Base-by-base conservation (phyloP, 352 stramenopile species). In the Phytophthora meadii region DNA sequence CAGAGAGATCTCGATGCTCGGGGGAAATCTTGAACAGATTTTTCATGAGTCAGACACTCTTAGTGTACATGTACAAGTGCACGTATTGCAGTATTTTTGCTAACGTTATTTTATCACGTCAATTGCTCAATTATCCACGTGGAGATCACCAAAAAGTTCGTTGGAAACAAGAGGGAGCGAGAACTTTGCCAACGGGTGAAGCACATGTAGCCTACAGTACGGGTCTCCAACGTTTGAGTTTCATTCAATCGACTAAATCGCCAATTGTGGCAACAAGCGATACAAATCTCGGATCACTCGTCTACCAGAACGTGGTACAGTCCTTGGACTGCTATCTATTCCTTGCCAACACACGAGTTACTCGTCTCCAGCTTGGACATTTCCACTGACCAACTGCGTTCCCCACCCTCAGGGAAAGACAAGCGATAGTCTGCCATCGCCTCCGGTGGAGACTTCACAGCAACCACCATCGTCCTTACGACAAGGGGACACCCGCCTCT, bases 401-500 rank as follows among this genome's bases (percentile, higher is more conserved):
- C 24, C 52, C 24, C 32, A 59, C 48, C 25, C 39, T 50, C 7
- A 28, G 25, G 27, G 52, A 52, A 57, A 58, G 47, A 34, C 41
- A 55, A 34, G 41, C 30, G 57, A 65, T 65, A 53, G 47, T 65
- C 37, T 59, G 41, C 19, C 42, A 61, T 50, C 40, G 62, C 19
- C 48, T 15, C 10, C 22, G 22, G 22, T 22, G 22, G 22, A 22
- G 22, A 22, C 22, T 22, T 22, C 25, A 39, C 56, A 58, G 8
- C 46, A 46, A 22, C 37, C 27, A 24, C 5, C 47, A 61, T 67
- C 55, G 55, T 57, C 56, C 25, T 63, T 50, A 59, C 64, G 39
- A 63, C 37, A 68, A 30, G 27, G 27, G n/a, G 27, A 39, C 17
- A 22, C n/a, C 30, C 45, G 64, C 65, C 65, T 73, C 59, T 68